These are phyloP conservation scores for Rhodosporidiobolus sp. DNA, from an alignment of 768 basidiomycete genomes.

Conservation along the genomic window DNA sequence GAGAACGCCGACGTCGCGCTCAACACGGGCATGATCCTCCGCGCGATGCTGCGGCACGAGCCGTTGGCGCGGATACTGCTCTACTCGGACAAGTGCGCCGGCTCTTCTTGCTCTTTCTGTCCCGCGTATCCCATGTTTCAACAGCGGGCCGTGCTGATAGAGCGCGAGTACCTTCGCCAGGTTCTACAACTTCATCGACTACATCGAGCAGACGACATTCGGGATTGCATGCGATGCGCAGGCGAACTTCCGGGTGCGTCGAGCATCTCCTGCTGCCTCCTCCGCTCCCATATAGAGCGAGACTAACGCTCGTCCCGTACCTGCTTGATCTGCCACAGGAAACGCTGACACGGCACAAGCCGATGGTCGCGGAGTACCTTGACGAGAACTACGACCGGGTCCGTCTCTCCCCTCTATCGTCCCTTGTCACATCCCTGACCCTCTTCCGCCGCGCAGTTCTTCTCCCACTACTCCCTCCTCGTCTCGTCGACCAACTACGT, in stretches of 20 bases:
- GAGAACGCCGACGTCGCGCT: conserved; percentile 92
- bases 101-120: background rate
- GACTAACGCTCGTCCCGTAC: background rate
- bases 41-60: conserved; percentile 94
- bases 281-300: background rate
- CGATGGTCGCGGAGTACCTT: conserved; percentile 95
- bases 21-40: conserved; percentile 96
- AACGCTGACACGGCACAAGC: conserved; percentile 91
- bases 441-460: conserved; percentile 64
- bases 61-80: conserved; percentile 82
- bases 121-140: too few relatives aligned
- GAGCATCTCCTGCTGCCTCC: background rate
- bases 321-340: conserved; percentile 54
- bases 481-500: conserved; percentile 94
- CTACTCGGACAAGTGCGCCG: conserved; percentile 83
- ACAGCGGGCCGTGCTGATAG: conserved; percentile 25
- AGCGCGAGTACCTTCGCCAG: conserved; percentile 51
- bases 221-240: conserved; percentile 98
- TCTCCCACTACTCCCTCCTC: conserved; percentile 87
- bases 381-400: conserved; percentile 97
- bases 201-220: conserved; percentile 96
- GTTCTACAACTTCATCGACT: conserved; percentile 93
- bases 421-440: background rate
- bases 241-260: conserved; percentile 74
- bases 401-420: conserved; percentile 44